Conservation (phyloP, 2,329 filamentous ascomycete species). For the Neofusicoccum laricinum region DNA sequence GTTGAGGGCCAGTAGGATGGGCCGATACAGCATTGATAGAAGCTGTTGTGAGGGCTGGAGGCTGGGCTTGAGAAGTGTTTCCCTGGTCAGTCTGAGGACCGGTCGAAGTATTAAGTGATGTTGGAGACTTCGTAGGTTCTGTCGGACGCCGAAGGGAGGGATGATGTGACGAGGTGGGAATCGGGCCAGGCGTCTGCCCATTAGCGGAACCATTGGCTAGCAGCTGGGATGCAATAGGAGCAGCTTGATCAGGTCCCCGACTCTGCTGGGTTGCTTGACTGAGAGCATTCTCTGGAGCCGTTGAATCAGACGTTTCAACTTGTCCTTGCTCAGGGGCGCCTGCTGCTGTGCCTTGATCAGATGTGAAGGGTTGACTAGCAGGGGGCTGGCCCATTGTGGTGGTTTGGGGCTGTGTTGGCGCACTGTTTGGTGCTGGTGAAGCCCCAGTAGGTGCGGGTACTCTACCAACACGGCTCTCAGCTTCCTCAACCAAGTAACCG, state of each 20-base stretch:
- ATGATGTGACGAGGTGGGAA: not conserved
- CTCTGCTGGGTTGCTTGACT: not conserved
- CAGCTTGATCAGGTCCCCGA: not conserved
- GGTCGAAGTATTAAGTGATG: not conserved
- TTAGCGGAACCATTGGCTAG: not conserved
- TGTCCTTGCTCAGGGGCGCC: not conserved
- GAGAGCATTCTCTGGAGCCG: too few relatives aligned
- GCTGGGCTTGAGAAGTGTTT: not conserved
- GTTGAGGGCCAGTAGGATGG: not conserved
- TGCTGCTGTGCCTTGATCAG: not conserved
- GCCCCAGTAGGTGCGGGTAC: not conserved
- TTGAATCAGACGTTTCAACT: not conserved
- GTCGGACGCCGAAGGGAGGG: not conserved
- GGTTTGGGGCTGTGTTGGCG: not conserved
- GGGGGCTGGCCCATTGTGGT: not conserved
- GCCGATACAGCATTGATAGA: not conserved
- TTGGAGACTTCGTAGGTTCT: not conserved
- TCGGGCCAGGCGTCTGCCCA: not conserved
- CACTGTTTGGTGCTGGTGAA: not conserved
- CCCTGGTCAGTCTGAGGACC: not conserved
- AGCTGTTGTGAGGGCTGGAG: not conserved
- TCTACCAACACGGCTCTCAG: conserved; percentile 1
- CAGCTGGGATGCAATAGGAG: not conserved
- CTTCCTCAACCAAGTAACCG: conserved; percentile 12
- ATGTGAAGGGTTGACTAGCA: not conserved